These are phyloP conservation scores for Paraphysoderma sedebokerense DNA, from an alignment of 371 early-diverging fungal species.

Conservation along the genomic window DNA sequence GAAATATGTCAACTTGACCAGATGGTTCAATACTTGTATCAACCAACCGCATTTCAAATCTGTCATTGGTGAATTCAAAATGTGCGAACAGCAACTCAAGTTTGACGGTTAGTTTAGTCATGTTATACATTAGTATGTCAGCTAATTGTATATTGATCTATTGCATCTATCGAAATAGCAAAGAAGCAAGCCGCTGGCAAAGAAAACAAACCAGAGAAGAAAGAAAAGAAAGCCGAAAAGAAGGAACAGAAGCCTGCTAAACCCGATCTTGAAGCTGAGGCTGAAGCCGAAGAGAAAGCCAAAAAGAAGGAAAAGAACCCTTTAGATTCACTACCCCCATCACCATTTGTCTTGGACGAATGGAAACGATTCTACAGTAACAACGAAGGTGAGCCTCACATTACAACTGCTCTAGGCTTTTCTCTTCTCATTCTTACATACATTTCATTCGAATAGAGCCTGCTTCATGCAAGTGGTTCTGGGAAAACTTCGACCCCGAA, in stretches of 20 bases:
- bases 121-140: too few species aligned
- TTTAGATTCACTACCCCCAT: slow-evolving; percentile 71
- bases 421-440: not conserved
- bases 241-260: too few species aligned
- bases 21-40: too few species aligned
- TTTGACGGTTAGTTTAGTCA: too few species aligned
- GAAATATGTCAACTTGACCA: too few species aligned
- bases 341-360: slow-evolving; percentile 63
- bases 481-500: slow-evolving; percentile 69
- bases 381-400: too few species aligned
- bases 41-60: too few species aligned
- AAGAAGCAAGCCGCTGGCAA: slow-evolving; percentile 10
- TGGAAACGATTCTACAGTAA: slow-evolving; percentile 96
- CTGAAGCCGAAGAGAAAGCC: slow-evolving; percentile 34
- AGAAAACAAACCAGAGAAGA: slow-evolving; percentile 13
- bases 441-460: slow-evolving; percentile 47
- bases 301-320: slow-evolving; percentile 73
- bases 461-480: slow-evolving; percentile 80
- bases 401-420: not conserved
- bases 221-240: slow-evolving; percentile 16
- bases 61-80: too few species aligned
- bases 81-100: too few species aligned
- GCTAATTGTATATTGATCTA: too few species aligned
- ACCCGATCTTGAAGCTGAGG: slow-evolving; percentile 28
- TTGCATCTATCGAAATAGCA: too few species aligned